These are phyloP conservation scores for Lignosus rhinocerotis DNA, from an alignment of 1,284 basidiomycete genomes.

Conservation along the genomic window DNA sequence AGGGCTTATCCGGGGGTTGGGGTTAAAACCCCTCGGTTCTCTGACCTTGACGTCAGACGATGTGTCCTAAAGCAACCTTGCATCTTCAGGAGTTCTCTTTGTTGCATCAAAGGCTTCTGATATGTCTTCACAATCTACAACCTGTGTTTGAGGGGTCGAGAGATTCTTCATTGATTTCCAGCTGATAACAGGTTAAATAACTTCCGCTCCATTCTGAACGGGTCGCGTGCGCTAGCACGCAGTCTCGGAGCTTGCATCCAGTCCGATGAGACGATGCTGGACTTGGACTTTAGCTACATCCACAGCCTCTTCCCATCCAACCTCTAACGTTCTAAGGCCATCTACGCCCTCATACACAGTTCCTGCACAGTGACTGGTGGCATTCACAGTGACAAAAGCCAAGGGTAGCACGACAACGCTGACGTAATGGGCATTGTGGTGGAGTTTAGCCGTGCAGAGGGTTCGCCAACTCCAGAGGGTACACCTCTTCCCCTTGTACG, in stretches of 20 bases:
- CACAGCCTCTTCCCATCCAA: no score
- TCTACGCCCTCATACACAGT: neutral
- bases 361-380: neutral
- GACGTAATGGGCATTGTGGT: constrained; percentile 17
- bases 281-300: no score
- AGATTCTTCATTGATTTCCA: no score
- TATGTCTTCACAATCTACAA: no score
- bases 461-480: neutral
- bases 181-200: no score
- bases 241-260: neutral
- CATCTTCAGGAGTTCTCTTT: no score
- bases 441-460: neutral
- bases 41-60: no score
- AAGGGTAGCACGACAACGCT: neutral
- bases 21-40: no score
- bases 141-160: no score
- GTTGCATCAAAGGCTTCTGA: no score
- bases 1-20: neutral
- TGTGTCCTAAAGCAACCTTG: no score
- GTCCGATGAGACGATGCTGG: neutral
- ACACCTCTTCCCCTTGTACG: constrained; percentile 12
- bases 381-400: neutral
- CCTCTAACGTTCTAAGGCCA: neutral
- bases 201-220: no score
- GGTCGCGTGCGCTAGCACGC: neutral